These are phyloP conservation scores for Lipomyces chichibuensis DNA, from an alignment of 805 yeast species.

Conservation along the genomic window DNA sequence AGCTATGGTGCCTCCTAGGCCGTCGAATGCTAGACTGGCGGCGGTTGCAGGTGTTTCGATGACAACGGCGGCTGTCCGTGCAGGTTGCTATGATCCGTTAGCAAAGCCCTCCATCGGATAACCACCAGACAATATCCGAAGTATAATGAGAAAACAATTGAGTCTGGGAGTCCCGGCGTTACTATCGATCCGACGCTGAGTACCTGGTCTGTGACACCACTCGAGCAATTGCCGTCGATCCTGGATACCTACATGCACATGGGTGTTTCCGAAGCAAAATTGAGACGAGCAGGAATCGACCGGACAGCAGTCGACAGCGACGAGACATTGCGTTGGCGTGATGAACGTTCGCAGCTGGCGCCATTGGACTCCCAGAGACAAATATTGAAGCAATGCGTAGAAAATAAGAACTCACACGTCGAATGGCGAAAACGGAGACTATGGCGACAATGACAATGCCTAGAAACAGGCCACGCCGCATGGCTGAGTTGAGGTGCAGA, in stretches of 20 bases:
- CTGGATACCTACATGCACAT: no score
- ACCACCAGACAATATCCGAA: not conserved
- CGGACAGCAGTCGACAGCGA: no score
- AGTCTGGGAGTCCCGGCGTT: not conserved
- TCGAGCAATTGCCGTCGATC: no score
- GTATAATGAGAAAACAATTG: not conserved
- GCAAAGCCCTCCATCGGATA: not conserved
- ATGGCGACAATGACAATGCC: slow-evolving; percentile 13
- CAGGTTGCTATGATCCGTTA: not conserved
- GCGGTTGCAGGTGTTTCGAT: slow-evolving; percentile 26
- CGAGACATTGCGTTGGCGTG: no score
- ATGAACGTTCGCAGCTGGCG: no score
- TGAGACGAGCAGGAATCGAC: no score
- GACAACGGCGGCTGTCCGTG: slow-evolving; percentile 19
- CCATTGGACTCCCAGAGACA: not conserved
- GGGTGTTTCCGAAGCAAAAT: no score
- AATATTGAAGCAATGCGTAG: not conserved
- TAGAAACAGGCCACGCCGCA: slow-evolving; percentile 24
- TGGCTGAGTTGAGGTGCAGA: slow-evolving; percentile 20
- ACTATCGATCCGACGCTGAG: not conserved
- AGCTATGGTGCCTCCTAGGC: slow-evolving; percentile 9
- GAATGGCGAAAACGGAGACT: slow-evolving; percentile 10
- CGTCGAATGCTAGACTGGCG: slow-evolving; percentile 16
- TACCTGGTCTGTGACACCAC: no score
- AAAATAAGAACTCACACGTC: slow-evolving; percentile 16